These are phyloP conservation scores for Cladosporium cucumerinum DNA, from an alignment of 2,329 filamentous ascomycete species.

Conservation along the genomic window DNA sequence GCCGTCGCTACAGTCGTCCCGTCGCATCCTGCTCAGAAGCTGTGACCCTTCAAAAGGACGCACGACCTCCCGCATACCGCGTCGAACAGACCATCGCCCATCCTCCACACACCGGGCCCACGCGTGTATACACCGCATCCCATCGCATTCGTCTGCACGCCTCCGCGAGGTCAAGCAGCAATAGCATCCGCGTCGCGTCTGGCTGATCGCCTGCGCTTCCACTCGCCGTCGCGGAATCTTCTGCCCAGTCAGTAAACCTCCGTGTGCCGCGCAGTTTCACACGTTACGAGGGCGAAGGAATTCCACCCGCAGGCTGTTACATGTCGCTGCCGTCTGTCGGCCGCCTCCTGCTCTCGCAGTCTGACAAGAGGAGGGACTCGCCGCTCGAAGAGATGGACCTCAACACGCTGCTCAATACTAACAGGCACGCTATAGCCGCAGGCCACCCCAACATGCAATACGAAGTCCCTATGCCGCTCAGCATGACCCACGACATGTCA, in stretches of 20 bases:
- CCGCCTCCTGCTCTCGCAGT: slow-evolving; percentile 28
- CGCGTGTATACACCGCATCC: slow-evolving; percentile 15
- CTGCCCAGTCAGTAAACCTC: slow-evolving; percentile 26
- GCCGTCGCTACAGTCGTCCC: slow-evolving; percentile 16
- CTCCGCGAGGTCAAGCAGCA: slow-evolving; percentile 13
- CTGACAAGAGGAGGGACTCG: slow-evolving; percentile 37
- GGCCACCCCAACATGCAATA: slow-evolving; percentile 39
- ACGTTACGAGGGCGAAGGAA: slow-evolving; percentile 15
- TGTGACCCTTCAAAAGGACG: slow-evolving; percentile 27
- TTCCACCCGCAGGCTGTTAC: slow-evolving; percentile 1
- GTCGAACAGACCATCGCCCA: slow-evolving; percentile 25
- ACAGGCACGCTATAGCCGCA: slow-evolving; percentile 33
- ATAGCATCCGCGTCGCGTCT: slow-evolving; percentile 23
- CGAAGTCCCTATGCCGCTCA: slow-evolving; percentile 35
- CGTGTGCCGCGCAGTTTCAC: slow-evolving; percentile 11
- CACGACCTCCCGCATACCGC: slow-evolving; percentile 28
- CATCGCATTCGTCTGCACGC: slow-evolving; percentile 10
- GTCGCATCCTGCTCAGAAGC: slow-evolving; percentile 17
- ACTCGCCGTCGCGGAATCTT: slow-evolving; percentile 24
- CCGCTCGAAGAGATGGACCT: slow-evolving; percentile 36
- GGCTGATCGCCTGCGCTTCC: slow-evolving; percentile 18
- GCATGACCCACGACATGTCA: slow-evolving; percentile 31
- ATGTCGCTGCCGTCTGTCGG: slow-evolving; percentile 34
- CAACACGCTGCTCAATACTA: slow-evolving; percentile 38
- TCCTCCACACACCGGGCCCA: slow-evolving; percentile 20